Base-by-base conservation (phyloP, 352 stramenopile genomes). In the Thalassiosira livingstoniorum region DNA sequence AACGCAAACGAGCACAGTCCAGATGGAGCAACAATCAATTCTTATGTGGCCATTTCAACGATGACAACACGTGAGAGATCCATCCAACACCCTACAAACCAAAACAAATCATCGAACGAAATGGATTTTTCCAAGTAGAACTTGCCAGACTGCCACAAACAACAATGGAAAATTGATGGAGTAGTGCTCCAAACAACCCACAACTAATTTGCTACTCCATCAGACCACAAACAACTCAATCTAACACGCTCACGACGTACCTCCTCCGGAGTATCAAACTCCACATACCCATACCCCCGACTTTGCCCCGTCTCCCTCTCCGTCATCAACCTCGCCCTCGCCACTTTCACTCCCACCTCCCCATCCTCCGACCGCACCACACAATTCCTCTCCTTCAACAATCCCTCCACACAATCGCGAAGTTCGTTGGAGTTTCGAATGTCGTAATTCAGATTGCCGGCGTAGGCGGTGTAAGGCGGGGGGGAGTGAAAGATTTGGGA, bases 221-320 rank as follows among this genome's bases (percentile, higher is more conserved):
- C n/a, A n/a, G n/a, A n/a, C n/a, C n/a, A n/a, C n/a, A n/a, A n/a
- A n/a, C n/a, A n/a, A n/a, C n/a, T n/a, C n/a, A n/a, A n/a, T 27
- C 15, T 5, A 27, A 45, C 27, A 67, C n/a, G 21, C 34, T 5
- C 32, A 39, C 55, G 64, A 88, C 85, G 53, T 60, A 92, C 86
- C 65, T 93, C 74, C 63, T 92, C 77, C n/a, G 86, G 53, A 47
- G 77, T 85, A 63, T 88, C 79, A 37, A 94, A 80, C 74, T 92
- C 85, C 25, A 92, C 79, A 74, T 94, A 94, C 11, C 87, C 90
- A 78, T 87, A 94, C 42, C 89, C 89, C 57, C 78, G 67, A 69
- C 80, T 86, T 39, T 70, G 72, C 42, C 74, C 71, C 4, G 84
- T 77, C 0, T 27, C 15, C 45, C 43, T 81, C 18, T 84, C 76